Base-by-base conservation (phyloP, 106 monocot genomes). In the Narthecium ossifragum region DNA sequence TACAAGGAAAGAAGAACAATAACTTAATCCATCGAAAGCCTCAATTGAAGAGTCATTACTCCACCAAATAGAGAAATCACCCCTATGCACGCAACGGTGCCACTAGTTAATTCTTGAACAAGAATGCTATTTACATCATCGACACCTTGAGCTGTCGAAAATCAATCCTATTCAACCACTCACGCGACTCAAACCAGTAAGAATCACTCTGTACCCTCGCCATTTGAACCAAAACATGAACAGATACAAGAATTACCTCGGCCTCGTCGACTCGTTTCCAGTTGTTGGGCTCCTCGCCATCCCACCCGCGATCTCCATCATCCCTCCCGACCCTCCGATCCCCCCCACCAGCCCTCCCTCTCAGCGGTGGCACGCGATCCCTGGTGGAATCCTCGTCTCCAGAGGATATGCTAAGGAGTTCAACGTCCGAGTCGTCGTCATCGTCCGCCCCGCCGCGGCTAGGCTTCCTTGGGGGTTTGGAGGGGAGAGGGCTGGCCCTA, bases 381-480 rank as follows among this genome's bases (percentile, higher is more conserved):
- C 62, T 78, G 5, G 81, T 59, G 29, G 73, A 53, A 17, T 90
- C 96, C 73, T 96, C 96, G 29, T 96, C 96, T 14, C 96, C 96
- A 1, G 96, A 96, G 1, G 96, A 96, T 36, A 96, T 96, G 52
- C 90, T 90, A 59, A 96, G 68, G 61, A 96, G 56, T 75, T 96
- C 96, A 26, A 96, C 96, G 64, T 96, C 90, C 26, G 96, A 98
- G 50, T 98, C 96, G 14, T 98, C 96, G 14, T 98, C 96, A 11
- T 87, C 86, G 11, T 86, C 86, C 12, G 57, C 67, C 57, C 68
- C 63, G 28, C 28, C 29, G n/a, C 45, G 25, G 30, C 26, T 43
- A 2, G 57, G 41, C 64, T 39, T 51, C 51, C 37, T 33, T 26
- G 5, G 55, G 26, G 52, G 59, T 31, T 59, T 57, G 29, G 41